Evolutionary conservation across 164 flowering plant genomes (phyloP).

Genomic region (Protea cynaroides): DNA sequence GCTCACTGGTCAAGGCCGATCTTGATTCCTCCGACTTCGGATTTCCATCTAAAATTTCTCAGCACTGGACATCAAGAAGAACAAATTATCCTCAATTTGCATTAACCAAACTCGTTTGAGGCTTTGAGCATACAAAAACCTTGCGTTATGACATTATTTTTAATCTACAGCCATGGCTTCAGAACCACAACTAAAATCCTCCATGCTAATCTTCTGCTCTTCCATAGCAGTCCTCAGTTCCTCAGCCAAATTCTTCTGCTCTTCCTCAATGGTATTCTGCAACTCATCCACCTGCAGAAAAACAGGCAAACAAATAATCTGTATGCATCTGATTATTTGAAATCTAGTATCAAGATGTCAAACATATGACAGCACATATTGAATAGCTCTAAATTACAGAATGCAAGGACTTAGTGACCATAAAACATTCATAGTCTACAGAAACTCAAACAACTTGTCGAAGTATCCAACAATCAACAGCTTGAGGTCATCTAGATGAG

Average conservation of each 20-base stretch:
- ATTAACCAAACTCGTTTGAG: no score
- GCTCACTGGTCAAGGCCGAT: no score
- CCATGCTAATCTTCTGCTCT: constrained; percentile 52
- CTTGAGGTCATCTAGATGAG: no score
- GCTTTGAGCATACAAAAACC: background rate
- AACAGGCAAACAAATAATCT: background rate
- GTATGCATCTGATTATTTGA: background rate
- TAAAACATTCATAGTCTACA: no score
- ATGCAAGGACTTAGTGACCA: background rate
- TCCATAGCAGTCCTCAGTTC: constrained; percentile 66
- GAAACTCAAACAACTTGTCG: no score
- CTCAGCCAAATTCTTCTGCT: constrained; percentile 77
- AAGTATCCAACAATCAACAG: no score
- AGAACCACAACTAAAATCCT: constrained; percentile 52
- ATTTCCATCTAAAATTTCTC: no score
- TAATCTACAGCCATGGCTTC: constrained; percentile 80
- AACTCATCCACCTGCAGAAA: constrained; percentile 84
- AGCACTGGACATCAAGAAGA: no score
- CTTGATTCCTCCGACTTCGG: no score
- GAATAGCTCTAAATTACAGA: background rate
- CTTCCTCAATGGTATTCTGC: constrained; percentile 90
- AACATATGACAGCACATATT: no score
- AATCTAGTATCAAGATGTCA: no score
- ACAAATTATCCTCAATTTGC: no score
- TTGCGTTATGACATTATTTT: background rate